Base-by-base conservation (phyloP, 2,329 filamentous ascomycete genomes). In the Cytospora paraplurivora region DNA sequence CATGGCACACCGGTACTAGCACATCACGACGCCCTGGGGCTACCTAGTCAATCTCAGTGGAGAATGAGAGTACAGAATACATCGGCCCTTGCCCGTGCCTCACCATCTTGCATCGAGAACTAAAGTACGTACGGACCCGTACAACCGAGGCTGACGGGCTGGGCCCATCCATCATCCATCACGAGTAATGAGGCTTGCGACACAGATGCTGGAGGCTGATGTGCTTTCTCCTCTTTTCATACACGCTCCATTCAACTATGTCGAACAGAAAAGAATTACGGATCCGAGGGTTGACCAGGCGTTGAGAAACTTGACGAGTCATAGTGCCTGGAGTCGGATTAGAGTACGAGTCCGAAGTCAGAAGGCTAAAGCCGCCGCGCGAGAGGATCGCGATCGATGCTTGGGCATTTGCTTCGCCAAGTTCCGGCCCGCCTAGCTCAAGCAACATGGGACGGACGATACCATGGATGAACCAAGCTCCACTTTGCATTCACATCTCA, bases 401-500 rank as follows among this genome's bases (percentile, higher is more conserved):
- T 52, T 61, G 54, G 32, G 59, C 63, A 41, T 51, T 47, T 47
- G 44, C 44, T 53, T 65, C 63, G 63, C 63, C 62, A 58, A 59
- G 54, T 65, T 65, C 63, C 63, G 63, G 59, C 38, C 54, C 63
- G 59, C 59, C 56, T 59, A 55, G 55, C 63, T 59, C 60, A 27
- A 27, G 27, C 27, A 57, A 52, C 56, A 58, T 44, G 51, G 60
- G 56, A 57, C 60, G 32, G 47, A 53, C 53, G 54, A 62, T 52
- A 51, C 38, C 58, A 35, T 50, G 21, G 27, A 27, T 21, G 4
- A 19, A 47, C 70, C 68, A 70, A 69, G 70, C 67, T 69, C 71
- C 69, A 68, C 70, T 66, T 75, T 69, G 68, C 71, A 72, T 73
- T 73, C 70, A 72, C 69, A 71, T 71, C 70, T 70, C 72, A 70